phyloP scores from a whole-genome alignment of 306 rosid species.

The Hippophae tibetana region DNA sequence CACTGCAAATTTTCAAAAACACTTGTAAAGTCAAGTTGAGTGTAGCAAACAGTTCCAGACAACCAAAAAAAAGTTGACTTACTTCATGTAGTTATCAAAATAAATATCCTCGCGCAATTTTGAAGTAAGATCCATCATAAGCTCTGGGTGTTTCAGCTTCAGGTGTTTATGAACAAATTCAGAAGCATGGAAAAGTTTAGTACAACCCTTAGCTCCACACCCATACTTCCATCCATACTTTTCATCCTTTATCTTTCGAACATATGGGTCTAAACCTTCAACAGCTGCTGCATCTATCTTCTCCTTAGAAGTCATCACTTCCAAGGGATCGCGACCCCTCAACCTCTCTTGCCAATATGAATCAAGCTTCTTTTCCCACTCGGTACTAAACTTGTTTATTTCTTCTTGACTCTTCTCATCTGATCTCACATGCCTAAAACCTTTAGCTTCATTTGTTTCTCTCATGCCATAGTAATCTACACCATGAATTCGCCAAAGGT shows the following conservation, averaged over 20 bases:
- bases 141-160: constrained; percentile 77
- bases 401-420: constrained; percentile 39
- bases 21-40: constrained; percentile 1
- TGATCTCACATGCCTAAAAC: constrained; percentile 70
- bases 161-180: constrained; percentile 88
- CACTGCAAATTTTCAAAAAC: constrained; percentile 40
- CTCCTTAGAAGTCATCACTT: constrained; percentile 77
- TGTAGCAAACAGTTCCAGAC: constrained; percentile 11
- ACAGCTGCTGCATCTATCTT: constrained; percentile 77
- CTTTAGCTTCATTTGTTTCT: constrained; percentile 73
- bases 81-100: constrained; percentile 83
- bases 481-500: constrained; percentile 85
- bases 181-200: constrained; percentile 89
- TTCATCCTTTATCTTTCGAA: constrained; percentile 86
- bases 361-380: constrained; percentile 78
- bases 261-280: constrained; percentile 70
- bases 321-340: constrained; percentile 76
- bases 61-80: constrained; percentile 26
- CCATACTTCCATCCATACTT: constrained; percentile 98
- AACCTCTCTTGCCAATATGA: constrained; percentile 68
- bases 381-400: constrained; percentile 40
- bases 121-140: constrained; percentile 58
- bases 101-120: constrained; percentile 76
- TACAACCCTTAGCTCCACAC: constrained; percentile 97
- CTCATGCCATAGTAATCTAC: constrained; percentile 80